These are phyloP conservation scores for Coelastrella sp. DNA, from an alignment of 139 green algal genomes.

Conservation along the genomic window DNA sequence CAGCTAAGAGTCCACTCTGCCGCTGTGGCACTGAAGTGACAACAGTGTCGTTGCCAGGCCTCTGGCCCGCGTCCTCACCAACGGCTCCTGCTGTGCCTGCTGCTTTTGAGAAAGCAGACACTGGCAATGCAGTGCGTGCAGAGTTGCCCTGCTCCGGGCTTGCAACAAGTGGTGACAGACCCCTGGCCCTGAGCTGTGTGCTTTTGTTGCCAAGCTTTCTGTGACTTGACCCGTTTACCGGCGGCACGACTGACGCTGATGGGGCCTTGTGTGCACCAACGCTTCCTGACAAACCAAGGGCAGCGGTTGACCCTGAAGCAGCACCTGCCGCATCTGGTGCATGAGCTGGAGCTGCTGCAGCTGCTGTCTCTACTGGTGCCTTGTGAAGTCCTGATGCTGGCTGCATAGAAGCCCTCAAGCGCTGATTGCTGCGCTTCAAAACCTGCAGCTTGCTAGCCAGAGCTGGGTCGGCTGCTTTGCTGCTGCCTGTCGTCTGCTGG, in stretches of 20 bases:
- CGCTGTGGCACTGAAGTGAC: background rate
- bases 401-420: background rate
- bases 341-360: background rate
- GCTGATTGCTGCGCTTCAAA: background rate
- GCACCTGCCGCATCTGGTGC: background rate
- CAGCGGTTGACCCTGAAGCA: too few species aligned
- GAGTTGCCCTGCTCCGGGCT: too few species aligned
- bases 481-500: background rate
- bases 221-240: too few species aligned
- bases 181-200: too few species aligned
- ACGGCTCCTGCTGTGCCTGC: background rate
- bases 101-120: background rate
- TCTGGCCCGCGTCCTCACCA: background rate
- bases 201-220: too few species aligned
- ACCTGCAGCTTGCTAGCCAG: background rate
- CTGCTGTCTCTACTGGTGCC: background rate
- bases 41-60: too few species aligned
- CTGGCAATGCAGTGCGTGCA: too few species aligned
- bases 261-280: too few species aligned
- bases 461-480: background rate
- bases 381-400: background rate
- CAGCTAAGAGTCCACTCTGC: background rate
- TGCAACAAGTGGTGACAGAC: too few species aligned
- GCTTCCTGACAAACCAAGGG: too few species aligned
- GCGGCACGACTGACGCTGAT: too few species aligned